Evolutionary conservation across 768 basidiomycete species (phyloP).

Genomic region (Neoboletus subvelutipes): DNA sequence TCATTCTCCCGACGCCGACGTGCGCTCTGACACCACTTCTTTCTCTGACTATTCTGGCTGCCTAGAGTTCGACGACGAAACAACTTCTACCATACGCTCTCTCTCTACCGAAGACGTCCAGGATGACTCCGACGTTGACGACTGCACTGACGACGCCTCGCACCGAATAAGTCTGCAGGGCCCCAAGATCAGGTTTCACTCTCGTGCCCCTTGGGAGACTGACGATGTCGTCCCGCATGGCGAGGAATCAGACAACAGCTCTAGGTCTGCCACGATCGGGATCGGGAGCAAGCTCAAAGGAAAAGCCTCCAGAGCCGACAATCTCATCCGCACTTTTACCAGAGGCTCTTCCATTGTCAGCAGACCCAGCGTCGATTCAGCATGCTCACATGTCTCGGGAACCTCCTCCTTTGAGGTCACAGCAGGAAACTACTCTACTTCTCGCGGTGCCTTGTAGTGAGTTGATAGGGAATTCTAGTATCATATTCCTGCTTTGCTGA

Average conservation of each 20-base stretch:
- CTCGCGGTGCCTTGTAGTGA: slow-evolving; percentile 59
- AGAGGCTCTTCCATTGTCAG: slow-evolving; percentile 42
- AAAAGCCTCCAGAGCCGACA: slow-evolving; percentile 34
- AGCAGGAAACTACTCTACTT: slow-evolving; percentile 48
- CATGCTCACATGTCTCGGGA: slow-evolving; percentile 47
- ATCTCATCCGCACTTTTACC: slow-evolving; percentile 45
- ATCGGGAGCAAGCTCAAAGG: slow-evolving; percentile 31
- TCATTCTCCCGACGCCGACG: slow-evolving; percentile 50
- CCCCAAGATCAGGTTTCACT: slow-evolving; percentile 82
- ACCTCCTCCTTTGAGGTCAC: slow-evolving; percentile 67
- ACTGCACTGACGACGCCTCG: slow-evolving; percentile 44
- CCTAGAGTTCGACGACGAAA: slow-evolving; percentile 58
- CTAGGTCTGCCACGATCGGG: slow-evolving; percentile 31
- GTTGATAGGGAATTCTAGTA: slow-evolving; percentile 24
- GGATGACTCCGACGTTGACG: slow-evolving; percentile 36
- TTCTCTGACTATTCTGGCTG: slow-evolving; percentile 47
- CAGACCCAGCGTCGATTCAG: slow-evolving; percentile 68
- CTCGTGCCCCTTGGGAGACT: slow-evolving; percentile 79
- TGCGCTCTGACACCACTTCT: slow-evolving; percentile 26
- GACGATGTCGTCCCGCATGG: slow-evolving; percentile 48
- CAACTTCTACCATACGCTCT: slow-evolving; percentile 26
- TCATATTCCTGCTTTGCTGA: slow-evolving; percentile 2
- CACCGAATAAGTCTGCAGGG: slow-evolving; percentile 70
- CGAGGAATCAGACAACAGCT: slow-evolving; percentile 45
- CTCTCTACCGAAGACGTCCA: slow-evolving; percentile 32